Percentiles rank a stretch among this genome's conserved stretches.
These are phyloP conservation scores for Phlegmacium glaucopus DNA, from an alignment of 768 basidiomycete genomes.

Conservation along the genomic window DNA sequence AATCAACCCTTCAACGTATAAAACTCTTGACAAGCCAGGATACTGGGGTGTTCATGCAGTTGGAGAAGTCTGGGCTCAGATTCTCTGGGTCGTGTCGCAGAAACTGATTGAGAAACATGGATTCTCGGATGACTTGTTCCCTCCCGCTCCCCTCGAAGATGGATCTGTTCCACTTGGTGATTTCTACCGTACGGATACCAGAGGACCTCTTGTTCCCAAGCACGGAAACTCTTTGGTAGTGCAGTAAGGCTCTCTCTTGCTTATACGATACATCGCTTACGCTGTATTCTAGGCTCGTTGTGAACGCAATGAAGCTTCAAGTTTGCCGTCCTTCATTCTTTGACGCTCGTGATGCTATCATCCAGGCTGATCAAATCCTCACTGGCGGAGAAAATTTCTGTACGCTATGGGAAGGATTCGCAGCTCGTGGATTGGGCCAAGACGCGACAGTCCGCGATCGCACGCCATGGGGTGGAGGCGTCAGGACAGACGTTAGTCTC, in stretches of 20 bases:
- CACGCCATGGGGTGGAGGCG: constrained; percentile 93
- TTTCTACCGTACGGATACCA: constrained; percentile 62
- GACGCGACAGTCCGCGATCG: constrained; percentile 71
- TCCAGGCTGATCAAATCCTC: constrained; percentile 85
- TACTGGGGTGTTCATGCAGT: constrained; percentile 94
- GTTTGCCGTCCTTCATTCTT: constrained; percentile 90
- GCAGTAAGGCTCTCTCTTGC: constrained; percentile 42
- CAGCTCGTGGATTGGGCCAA: constrained; percentile 74
- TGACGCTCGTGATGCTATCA: constrained; percentile 84
- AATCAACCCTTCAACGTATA: constrained; percentile 89
- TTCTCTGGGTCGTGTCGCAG: constrained; percentile 79
- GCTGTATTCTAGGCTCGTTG: constrained; percentile 51
- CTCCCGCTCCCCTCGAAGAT: constrained; percentile 62
- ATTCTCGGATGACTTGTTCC: constrained; percentile 76
- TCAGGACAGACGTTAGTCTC: constrained; percentile 55
- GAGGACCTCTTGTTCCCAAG: constrained; percentile 72
- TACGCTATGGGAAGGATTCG: constrained; percentile 82
- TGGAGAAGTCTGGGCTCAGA: constrained; percentile 95
- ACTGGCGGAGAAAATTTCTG: constrained; percentile 95
- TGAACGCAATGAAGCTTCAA: constrained; percentile 95
- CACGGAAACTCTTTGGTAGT: constrained; percentile 87
- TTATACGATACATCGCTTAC: not conserved
- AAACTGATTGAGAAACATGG: constrained; percentile 79
- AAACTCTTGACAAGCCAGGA: constrained; percentile 89
- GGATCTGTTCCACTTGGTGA: constrained; percentile 65